These are phyloP conservation scores for Proliferodiscus dingleyae DNA, from an alignment of 2,329 filamentous ascomycete species.

Conservation along the genomic window DNA sequence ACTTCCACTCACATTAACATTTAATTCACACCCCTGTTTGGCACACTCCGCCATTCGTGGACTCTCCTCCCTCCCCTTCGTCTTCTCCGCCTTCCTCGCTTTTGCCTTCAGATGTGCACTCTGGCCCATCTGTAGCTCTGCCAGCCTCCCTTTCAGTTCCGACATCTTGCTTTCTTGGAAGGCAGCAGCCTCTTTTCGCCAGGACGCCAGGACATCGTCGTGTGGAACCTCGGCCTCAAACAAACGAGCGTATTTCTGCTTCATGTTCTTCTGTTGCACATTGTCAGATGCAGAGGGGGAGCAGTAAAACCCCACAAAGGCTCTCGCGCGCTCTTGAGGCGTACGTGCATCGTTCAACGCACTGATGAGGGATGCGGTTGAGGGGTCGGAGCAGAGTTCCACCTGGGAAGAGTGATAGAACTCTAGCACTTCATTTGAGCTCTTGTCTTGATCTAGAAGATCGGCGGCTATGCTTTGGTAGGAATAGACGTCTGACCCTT, in stretches of 20 bases:
- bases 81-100: slow-evolving; percentile 25
- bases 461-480: slow-evolving; percentile 7
- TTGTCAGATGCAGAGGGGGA: slow-evolving; percentile 14
- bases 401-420: slow-evolving; percentile 11
- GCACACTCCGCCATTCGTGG: slow-evolving; percentile 17
- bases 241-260: slow-evolving; percentile 27
- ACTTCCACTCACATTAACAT: slow-evolving; percentile 17
- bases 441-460: slow-evolving; percentile 13
- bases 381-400: slow-evolving; percentile 5
- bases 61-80: slow-evolving; percentile 13
- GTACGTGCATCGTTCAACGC: slow-evolving; percentile 18
- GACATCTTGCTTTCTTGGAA: slow-evolving; percentile 15
- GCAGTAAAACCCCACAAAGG: slow-evolving; percentile 28
- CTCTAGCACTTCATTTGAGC: slow-evolving; percentile 15
- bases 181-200: slow-evolving; percentile 24
- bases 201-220: slow-evolving; percentile 23
- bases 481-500: slow-evolving; percentile 2
- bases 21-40: slow-evolving; percentile 18
- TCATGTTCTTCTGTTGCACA: slow-evolving; percentile 23
- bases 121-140: slow-evolving; percentile 27
- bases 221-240: slow-evolving; percentile 23
- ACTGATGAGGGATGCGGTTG: slow-evolving; percentile 12
- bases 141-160: slow-evolving; percentile 16
- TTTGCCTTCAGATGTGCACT: slow-evolving; percentile 27
- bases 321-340: slow-evolving; percentile 20